These are phyloP conservation scores for Monilinia vaccinii-corymbosi DNA, from an alignment of 2,329 filamentous ascomycete species.

Conservation along the genomic window DNA sequence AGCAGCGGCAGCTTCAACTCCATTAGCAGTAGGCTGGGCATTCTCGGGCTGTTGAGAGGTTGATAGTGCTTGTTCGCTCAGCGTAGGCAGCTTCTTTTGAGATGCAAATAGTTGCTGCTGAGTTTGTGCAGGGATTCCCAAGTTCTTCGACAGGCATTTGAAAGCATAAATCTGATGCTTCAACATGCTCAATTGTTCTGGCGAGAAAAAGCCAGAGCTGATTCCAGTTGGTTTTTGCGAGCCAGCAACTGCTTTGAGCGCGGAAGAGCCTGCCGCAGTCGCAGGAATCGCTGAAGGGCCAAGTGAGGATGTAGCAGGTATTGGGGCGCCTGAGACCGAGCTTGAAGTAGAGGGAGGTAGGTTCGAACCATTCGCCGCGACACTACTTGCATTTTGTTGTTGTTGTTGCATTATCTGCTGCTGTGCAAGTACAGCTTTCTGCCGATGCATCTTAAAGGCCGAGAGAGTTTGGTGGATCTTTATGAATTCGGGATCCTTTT, in stretches of 20 bases:
- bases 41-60: slow-evolving; percentile 23
- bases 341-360: slow-evolving; percentile 35
- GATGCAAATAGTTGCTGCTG: slow-evolving; percentile 77
- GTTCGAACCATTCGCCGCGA: slow-evolving; percentile 47
- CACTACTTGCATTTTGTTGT: slow-evolving; percentile 46
- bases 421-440: slow-evolving; percentile 23
- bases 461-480: slow-evolving; percentile 70
- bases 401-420: slow-evolving; percentile 37
- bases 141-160: slow-evolving; percentile 80
- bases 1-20: slow-evolving; percentile 27
- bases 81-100: slow-evolving; percentile 43
- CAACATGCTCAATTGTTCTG: slow-evolving; percentile 69
- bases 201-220: slow-evolving; percentile 55
- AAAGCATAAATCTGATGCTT: slow-evolving; percentile 86
- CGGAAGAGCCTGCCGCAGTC: slow-evolving; percentile 15
- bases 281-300: slow-evolving; percentile 26
- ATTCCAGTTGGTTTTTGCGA: slow-evolving; percentile 21
- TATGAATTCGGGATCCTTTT: slow-evolving; percentile 77
- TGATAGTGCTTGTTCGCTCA: slow-evolving; percentile 16
- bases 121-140: slow-evolving; percentile 66
- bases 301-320: slow-evolving; percentile 21
- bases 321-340: slow-evolving; percentile 16
- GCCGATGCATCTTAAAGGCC: slow-evolving; percentile 56
- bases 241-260: slow-evolving; percentile 19
- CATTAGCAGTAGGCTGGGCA: slow-evolving; percentile 32